phyloP scores from a whole-genome alignment of 164 flowering plant genomes.

The Sedum album region DNA sequence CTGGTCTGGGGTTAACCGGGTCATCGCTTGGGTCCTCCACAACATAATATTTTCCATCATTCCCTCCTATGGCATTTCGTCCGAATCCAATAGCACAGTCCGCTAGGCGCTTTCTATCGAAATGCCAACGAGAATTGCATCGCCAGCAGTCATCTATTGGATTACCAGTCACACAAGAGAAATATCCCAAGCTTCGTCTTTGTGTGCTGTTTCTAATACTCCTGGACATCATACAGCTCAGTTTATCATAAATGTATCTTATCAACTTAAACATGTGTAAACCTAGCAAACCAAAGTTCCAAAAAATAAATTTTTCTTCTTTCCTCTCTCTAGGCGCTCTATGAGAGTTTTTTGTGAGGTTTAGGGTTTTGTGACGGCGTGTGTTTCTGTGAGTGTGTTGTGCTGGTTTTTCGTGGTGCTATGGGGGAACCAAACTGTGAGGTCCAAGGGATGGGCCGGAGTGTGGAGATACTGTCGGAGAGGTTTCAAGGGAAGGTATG shows the following conservation, averaged over 20 bases:
- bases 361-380: no score
- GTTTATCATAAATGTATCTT: no score
- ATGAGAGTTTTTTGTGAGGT: no score
- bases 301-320: neutral
- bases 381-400: no score
- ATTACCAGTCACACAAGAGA: conserved; percentile 61
- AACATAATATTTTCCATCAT: conserved; percentile 55
- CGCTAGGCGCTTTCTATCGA: conserved; percentile 49
- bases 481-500: no score
- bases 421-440: no score
- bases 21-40: conserved; percentile 57
- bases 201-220: conserved; percentile 44
- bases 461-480: no score
- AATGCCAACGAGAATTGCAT: conserved; percentile 48
- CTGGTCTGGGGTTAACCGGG: conserved; percentile 55
- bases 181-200: conserved; percentile 47
- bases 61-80: conserved; percentile 71
- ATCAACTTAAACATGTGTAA: no score
- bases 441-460: no score
- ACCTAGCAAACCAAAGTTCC: neutral
- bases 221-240: conserved; percentile 18
- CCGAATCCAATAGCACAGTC: conserved; percentile 75
- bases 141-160: conserved; percentile 84
- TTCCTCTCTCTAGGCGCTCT: no score
- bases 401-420: no score